Conservation (phyloP, 2,329 filamentous ascomycete genomes). For the Ophiocordyceps polyrhachis-furcata region DNA sequence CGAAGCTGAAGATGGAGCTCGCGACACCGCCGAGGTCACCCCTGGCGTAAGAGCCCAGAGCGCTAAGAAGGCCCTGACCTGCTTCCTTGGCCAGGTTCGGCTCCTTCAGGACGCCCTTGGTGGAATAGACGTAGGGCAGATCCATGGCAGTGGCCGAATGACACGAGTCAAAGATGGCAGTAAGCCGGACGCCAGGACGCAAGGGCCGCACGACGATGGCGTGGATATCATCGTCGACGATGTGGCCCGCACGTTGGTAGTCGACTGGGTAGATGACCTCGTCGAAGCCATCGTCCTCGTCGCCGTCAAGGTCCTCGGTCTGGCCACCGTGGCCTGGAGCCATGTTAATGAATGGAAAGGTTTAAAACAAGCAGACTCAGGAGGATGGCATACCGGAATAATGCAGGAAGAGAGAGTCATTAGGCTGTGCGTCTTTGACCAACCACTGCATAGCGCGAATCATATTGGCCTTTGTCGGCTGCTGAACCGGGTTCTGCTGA, state of each 20-base stretch:
- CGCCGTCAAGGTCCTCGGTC: conserved; percentile 52
- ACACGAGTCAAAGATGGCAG: conserved; percentile 67
- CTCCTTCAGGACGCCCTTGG: conserved; percentile 63
- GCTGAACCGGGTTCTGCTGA: conserved; percentile 47
- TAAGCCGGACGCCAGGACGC: conserved; percentile 65
- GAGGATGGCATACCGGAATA: conserved; percentile 35
- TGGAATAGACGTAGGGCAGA: conserved; percentile 64
- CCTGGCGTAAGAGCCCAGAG: conserved; percentile 61
- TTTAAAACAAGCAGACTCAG: no score
- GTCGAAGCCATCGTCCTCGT: conserved; percentile 61
- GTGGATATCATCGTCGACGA: conserved; percentile 66
- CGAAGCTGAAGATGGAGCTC: conserved; percentile 59
- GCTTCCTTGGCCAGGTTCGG: conserved; percentile 68
- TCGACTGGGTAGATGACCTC: conserved; percentile 68
- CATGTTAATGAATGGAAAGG: conserved; percentile 1
- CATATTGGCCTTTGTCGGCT: conserved; percentile 61
- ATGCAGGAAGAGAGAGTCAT: conserved; percentile 62
- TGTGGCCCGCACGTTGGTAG: conserved; percentile 49
- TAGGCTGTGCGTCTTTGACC: conserved; percentile 49
- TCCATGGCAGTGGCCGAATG: conserved; percentile 64
- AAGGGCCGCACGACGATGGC: conserved; percentile 59
- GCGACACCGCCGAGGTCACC: conserved; percentile 74
- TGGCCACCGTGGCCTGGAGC: conserved; percentile 54
- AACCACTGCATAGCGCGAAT: conserved; percentile 60
- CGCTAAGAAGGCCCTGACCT: conserved; percentile 49